Evolutionary conservation across 2,329 filamentous ascomycete genomes (phyloP).

Genomic region (Orbilia quercus): DNA sequence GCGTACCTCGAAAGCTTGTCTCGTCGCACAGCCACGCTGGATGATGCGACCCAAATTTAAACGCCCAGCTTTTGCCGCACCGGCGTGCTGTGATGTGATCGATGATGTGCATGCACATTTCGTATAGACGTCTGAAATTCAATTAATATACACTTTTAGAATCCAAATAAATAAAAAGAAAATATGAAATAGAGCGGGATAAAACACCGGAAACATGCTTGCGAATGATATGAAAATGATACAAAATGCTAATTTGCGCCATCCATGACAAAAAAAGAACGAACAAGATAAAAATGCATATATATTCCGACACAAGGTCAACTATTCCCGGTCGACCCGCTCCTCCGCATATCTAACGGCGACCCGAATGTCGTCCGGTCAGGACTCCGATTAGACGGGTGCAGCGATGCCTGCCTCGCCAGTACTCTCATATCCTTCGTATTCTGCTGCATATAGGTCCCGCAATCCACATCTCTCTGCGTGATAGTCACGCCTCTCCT

Average conservation of each 20-base stretch:
- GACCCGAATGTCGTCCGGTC: conserved; percentile 18
- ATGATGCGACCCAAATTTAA: conserved; percentile 30
- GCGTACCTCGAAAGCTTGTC: conserved; percentile 50
- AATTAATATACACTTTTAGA: background rate
- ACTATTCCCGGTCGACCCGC: background rate
- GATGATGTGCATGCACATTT: background rate
- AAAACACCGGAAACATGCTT: conserved; percentile 15
- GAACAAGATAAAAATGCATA: background rate
- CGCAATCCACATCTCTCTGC: conserved; percentile 32
- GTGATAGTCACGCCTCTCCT: conserved; percentile 48
- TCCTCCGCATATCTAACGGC: background rate
- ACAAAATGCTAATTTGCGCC: conserved; percentile 6
- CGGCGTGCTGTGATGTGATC: background rate
- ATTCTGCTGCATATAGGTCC: conserved; percentile 47
- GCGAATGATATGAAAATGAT: background rate
- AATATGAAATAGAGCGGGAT: background rate
- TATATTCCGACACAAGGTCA: background rate
- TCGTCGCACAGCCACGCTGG: conserved; percentile 51
- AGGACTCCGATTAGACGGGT: conserved; percentile 29
- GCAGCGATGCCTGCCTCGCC: conserved; percentile 44
- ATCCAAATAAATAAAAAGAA: background rate
- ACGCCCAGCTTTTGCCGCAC: conserved; percentile 16
- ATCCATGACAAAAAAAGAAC: conserved; percentile 5
- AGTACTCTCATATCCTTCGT: conserved; percentile 45
- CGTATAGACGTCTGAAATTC: background rate